Evolutionary conservation across 208 protist genomes (phyloP).

Genomic region (Trypanosoma melophagium): DNA sequence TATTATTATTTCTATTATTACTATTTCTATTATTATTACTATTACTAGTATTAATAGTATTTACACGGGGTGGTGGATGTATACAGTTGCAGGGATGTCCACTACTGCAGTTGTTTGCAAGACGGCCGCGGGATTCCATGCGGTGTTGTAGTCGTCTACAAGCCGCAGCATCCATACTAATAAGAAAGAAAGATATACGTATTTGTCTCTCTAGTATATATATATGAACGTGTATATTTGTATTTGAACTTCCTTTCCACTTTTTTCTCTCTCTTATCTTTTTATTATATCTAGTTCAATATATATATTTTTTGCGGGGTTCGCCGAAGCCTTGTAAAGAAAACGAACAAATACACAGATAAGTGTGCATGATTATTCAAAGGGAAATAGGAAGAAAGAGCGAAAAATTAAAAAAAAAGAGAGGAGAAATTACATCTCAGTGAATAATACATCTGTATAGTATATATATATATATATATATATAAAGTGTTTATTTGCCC

Average conservation of each 20-base stretch:
- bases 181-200: too few species aligned
- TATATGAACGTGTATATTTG: conserved; percentile 26
- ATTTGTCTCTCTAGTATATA: neutral
- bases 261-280: conserved; percentile 17
- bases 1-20: neutral
- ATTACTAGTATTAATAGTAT: neutral
- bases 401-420: too few species aligned
- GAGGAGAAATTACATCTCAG: too few species aligned
- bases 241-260: conserved; percentile 9
- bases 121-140: conserved; percentile 56
- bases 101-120: conserved; percentile 9
- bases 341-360: too few species aligned
- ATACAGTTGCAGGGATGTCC: conserved; percentile 20
- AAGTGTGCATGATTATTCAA: too few species aligned
- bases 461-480: too few species aligned
- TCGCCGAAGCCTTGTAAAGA: too few species aligned
- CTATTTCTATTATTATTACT: neutral
- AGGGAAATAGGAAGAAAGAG: too few species aligned
- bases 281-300: too few species aligned
- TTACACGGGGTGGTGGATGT: neutral
- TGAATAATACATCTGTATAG: too few species aligned
- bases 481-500: too few species aligned
- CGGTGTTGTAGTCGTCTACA: conserved; percentile 66
- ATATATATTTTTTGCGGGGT: too few species aligned
- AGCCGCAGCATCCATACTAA: conserved; percentile 28